These are phyloP conservation scores for Tremella yokohamensis DNA, from an alignment of 768 basidiomycete genomes.

Conservation along the genomic window DNA sequence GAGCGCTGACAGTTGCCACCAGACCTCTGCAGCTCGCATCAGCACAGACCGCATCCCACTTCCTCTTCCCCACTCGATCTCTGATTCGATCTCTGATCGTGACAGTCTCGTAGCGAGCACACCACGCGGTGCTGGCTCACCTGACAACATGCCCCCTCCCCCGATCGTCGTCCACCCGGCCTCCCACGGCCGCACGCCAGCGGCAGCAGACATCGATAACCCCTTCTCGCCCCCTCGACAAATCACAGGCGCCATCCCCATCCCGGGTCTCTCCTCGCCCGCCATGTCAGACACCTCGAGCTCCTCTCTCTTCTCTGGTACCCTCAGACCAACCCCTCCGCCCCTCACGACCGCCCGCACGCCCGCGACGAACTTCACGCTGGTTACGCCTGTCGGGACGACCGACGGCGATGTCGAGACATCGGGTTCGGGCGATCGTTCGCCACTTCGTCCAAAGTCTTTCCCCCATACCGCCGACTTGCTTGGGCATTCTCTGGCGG, in stretches of 20 bases:
- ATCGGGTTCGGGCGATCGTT: neutral
- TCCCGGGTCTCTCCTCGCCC: neutral
- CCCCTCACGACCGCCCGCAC: conserved; percentile 1
- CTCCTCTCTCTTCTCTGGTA: neutral
- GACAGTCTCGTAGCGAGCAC: too few relatives aligned
- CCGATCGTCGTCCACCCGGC: neutral
- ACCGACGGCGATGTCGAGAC: too few relatives aligned
- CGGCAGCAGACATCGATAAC: neutral
- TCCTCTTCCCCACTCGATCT: too few relatives aligned
- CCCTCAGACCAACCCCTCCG: neutral
- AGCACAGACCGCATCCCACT: too few relatives aligned
- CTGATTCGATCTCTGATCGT: too few relatives aligned
- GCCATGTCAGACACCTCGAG: neutral
- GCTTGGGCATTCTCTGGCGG: conserved; percentile 5
- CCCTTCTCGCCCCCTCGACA: conserved; percentile 1
- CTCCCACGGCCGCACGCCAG: neutral
- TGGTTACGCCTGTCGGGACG: neutral
- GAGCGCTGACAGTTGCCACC: too few relatives aligned
- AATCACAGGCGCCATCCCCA: neutral
- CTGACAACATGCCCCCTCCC: neutral
- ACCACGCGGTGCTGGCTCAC: too few relatives aligned
- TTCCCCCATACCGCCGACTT: conserved; percentile 12
- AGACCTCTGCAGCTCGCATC: too few relatives aligned
- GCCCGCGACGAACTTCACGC: neutral
- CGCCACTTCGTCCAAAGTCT: conserved; percentile 1